A percentile compares a stretch with the other conserved stretches of the same genome.
phyloP scores from a whole-genome alignment of 1,284 basidiomycete genomes.

The Fomitopsis palustris region DNA sequence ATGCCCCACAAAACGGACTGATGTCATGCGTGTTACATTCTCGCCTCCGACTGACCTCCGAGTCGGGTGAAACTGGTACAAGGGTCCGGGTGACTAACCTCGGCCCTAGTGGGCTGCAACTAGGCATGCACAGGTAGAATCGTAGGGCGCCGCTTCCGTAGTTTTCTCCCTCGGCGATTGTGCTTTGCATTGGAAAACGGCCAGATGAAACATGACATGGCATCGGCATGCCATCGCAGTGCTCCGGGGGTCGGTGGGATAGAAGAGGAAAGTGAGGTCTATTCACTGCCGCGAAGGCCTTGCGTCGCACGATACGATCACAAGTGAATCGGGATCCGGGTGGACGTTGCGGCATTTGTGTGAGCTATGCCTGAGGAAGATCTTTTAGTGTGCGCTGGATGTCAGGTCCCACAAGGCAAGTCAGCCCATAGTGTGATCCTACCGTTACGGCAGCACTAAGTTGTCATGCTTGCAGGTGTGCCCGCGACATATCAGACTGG shows the following conservation, averaged over 20 bases:
- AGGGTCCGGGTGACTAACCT: not conserved
- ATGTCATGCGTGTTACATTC: not conserved
- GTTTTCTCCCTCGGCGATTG: not conserved
- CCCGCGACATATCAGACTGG: not conserved
- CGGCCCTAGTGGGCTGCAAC: not conserved
- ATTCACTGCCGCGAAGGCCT: not conserved
- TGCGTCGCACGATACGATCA: not conserved
- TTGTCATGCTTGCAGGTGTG: not conserved
- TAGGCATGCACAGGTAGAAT: not conserved
- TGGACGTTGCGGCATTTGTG: not conserved
- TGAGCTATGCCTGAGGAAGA: not conserved
- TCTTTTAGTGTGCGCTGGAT: not conserved
- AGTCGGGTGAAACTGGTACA: not conserved
- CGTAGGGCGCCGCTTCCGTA: not conserved
- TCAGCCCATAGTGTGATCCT: not conserved
- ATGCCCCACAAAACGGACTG: not conserved
- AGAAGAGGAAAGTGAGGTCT: not conserved
- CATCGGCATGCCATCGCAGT: not conserved
- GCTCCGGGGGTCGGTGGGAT: not conserved
- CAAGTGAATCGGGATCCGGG: not conserved
- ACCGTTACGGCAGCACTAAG: not conserved
- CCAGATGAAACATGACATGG: not conserved
- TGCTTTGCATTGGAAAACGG: not conserved
- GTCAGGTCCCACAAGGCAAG: not conserved
- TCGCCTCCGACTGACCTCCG: not conserved